Conservation (phyloP, 768 basidiomycete genomes). For the Suillus bovinus region DNA sequence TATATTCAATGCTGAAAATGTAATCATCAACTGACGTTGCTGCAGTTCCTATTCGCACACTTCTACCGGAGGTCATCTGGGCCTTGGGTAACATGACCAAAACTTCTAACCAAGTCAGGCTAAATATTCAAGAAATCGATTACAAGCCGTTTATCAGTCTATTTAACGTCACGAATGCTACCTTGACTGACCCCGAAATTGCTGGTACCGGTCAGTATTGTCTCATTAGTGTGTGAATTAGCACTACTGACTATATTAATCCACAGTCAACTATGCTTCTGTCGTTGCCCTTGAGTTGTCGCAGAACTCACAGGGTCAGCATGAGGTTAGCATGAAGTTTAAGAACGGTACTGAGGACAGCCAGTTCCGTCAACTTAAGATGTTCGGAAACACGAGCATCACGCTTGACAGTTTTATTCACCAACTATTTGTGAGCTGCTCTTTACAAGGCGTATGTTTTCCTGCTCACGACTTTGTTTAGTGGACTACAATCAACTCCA, state of each 20-base stretch:
- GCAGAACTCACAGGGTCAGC: slow-evolving; percentile 64
- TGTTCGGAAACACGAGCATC: slow-evolving; percentile 46
- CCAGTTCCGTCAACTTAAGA: slow-evolving; percentile 58
- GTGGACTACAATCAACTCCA: slow-evolving; percentile 16
- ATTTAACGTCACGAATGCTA: slow-evolving; percentile 68
- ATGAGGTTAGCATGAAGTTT: slow-evolving; percentile 74
- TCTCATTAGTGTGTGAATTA: not conserved
- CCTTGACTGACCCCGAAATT: slow-evolving; percentile 52
- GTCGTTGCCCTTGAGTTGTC: slow-evolving; percentile 67
- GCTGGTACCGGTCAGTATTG: slow-evolving; percentile 57
- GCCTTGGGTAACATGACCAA: slow-evolving; percentile 75
- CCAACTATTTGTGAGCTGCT: slow-evolving; percentile 6
- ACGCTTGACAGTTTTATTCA: slow-evolving; percentile 4
- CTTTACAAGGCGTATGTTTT: not conserved
- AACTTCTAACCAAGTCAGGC: slow-evolving; percentile 68
- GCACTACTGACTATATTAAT: not conserved
- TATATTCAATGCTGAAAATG: not conserved
- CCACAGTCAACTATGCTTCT: slow-evolving; percentile 62
- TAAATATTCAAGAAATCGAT: slow-evolving; percentile 69
- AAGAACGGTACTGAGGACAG: slow-evolving; percentile 63
- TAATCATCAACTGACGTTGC: not conserved
- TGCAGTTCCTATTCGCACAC: slow-evolving; percentile 71
- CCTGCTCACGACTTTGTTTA: slow-evolving; percentile 1
- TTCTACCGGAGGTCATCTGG: slow-evolving; percentile 64
- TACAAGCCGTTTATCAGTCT: slow-evolving; percentile 86